Base-by-base conservation (phyloP, 768 basidiomycete genomes). In the Leucogyrophana mollusca region DNA sequence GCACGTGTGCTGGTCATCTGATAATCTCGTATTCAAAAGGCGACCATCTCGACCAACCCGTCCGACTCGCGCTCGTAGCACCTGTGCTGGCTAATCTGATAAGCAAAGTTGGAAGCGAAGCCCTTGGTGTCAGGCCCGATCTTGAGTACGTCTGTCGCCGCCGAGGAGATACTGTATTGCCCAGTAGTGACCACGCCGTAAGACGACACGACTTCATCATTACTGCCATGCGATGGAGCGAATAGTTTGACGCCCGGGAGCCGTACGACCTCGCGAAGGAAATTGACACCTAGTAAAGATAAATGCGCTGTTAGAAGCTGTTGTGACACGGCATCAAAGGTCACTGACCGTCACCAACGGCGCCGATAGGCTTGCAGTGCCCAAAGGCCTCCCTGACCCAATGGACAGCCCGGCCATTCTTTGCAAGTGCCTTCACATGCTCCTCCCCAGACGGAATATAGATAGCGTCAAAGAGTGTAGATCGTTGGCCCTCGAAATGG, bases 311-410 rank as follows among this genome's bases (percentile, higher is more conserved):
- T 22, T 20, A 34, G 13, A 33, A 6, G 3, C 30, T n/a, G n/a
- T 14, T 52, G 4, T 45, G 11, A 14, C 27, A 50, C 40, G 27
- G 50, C 44, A 21, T 41, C 23, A 34, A 17, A 16, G 11, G 17
- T 30, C 47, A 52, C 62, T 23, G 34, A 79, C 84, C 83, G 60
- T 80, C 76, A 9, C 90, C 92, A 37, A 85, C 71, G 1, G 83
- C 90, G 2, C 81, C 87, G 47, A 95, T 88, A 14, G 85, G 62
- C 69, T 94, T 94, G 67, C 82, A 85, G 64, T 94, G 92, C 17
- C 86, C 86, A 66, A 88, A 94, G 2, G 89, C 84, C 65, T 94
- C 91, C 36, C 87, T 78, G 3, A 87, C 77, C 74, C 85, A 91
- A 60, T 94, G 89, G n/a, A 90, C 67, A 7, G 75, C 75, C 16